phyloP scores from a whole-genome alignment of 768 basidiomycete genomes.

The Boletus edulis region DNA sequence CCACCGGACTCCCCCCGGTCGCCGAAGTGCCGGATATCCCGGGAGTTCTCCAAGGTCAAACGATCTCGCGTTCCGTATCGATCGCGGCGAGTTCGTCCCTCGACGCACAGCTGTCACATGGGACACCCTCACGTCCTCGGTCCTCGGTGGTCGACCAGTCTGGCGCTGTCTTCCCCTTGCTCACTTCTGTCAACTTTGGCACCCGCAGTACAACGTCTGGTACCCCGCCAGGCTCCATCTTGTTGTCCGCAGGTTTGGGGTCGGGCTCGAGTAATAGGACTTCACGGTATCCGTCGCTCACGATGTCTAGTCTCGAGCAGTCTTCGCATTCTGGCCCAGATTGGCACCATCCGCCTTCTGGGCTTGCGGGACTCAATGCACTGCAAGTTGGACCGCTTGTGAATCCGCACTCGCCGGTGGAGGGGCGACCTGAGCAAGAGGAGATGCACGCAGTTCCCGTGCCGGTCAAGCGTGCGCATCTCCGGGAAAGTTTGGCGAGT shows the following conservation, averaged over 20 bases:
- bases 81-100: constrained; percentile 5
- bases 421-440: constrained; percentile 4
- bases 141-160: constrained; percentile 4
- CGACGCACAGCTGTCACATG: constrained; percentile 9
- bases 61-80: background rate
- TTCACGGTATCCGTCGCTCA: constrained; percentile 31
- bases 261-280: constrained; percentile 14
- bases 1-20: constrained; percentile 16
- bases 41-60: background rate
- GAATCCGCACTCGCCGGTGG: constrained; percentile 25
- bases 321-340: constrained; percentile 13
- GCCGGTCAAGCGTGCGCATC: constrained; percentile 16
- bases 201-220: constrained; percentile 13
- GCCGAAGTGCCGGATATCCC: constrained; percentile 14
- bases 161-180: constrained; percentile 12
- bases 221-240: constrained; percentile 14
- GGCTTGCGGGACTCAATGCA: constrained; percentile 18
- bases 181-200: constrained; percentile 29
- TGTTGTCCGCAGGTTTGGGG: constrained; percentile 11
- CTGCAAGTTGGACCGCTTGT: constrained; percentile 11
- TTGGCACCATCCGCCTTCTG: constrained; percentile 25
- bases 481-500: constrained; percentile 16
- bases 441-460: background rate
- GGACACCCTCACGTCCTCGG: constrained; percentile 4
- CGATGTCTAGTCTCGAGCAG: constrained; percentile 14